Conservation (phyloP, 192 early-diverging fungal species). For the Mortierella antarctica region DNA sequence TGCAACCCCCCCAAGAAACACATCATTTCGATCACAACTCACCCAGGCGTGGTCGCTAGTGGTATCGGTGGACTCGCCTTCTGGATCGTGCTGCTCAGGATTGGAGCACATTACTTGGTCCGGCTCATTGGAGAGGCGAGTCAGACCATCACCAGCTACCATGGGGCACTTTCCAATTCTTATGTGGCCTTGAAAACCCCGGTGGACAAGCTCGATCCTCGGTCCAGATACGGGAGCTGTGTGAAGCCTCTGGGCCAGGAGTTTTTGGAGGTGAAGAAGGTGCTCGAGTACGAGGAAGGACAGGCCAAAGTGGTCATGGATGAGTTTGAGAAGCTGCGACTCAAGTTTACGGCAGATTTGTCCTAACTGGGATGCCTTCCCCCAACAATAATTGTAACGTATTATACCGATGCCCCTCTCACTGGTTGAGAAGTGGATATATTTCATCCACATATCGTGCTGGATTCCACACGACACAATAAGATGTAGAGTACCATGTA, state of each 20-base stretch:
- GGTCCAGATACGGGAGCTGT: constrained; percentile 45
- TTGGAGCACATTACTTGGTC: constrained; percentile 26
- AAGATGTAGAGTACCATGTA: no score
- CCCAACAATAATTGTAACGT: no score
- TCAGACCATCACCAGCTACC: constrained; percentile 59
- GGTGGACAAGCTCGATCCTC: constrained; percentile 22
- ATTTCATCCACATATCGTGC: no score
- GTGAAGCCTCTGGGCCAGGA: constrained; percentile 19
- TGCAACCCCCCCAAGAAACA: constrained; percentile 3
- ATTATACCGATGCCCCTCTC: no score
- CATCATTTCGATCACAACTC: constrained; percentile 60
- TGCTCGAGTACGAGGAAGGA: constrained; percentile 28
- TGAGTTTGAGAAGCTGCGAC: constrained; percentile 23
- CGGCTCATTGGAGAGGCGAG: constrained; percentile 57
- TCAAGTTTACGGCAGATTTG: not conserved
- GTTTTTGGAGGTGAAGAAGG: constrained; percentile 28
- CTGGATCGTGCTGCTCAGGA: constrained; percentile 51
- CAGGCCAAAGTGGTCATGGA: constrained; percentile 24
- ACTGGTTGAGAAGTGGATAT: no score
- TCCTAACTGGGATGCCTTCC: no score
- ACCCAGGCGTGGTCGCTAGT: constrained; percentile 67
- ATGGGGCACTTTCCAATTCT: constrained; percentile 60
- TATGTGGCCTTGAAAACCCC: constrained; percentile 54
- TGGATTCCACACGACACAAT: no score
- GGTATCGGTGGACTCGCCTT: constrained; percentile 56